Evolutionary conservation across 495 filamentous ascomycete genomes (phyloP).

Genomic region (Lepraria neglecta): DNA sequence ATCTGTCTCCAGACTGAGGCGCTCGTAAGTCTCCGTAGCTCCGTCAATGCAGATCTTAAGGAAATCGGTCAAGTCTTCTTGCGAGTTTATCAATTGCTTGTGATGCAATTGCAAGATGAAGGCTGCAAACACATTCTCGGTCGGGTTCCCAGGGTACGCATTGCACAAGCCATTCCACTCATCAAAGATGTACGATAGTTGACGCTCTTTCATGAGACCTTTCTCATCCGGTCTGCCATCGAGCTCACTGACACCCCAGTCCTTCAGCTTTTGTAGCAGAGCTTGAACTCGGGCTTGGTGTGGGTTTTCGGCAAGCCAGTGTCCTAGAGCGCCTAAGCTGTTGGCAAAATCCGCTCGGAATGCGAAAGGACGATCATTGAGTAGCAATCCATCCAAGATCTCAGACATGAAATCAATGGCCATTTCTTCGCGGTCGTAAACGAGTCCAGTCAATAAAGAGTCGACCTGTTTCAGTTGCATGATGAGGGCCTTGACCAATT

Average conservation of each 20-base stretch:
- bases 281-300: constrained; percentile 55
- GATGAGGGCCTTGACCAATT: constrained; percentile 65
- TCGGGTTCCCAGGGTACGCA: constrained; percentile 51
- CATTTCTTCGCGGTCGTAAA: constrained; percentile 58
- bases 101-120: constrained; percentile 84
- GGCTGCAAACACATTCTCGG: constrained; percentile 61
- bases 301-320: constrained; percentile 74
- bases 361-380: constrained; percentile 67
- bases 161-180: constrained; percentile 87
- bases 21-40: constrained; percentile 69
- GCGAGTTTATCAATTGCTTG: constrained; percentile 58
- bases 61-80: constrained; percentile 71
- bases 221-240: constrained; percentile 44
- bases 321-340: constrained; percentile 71
- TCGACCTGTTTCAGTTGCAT: constrained; percentile 80
- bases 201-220: constrained; percentile 56
- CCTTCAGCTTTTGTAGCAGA: constrained; percentile 66
- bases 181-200: constrained; percentile 88
- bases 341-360: constrained; percentile 80
- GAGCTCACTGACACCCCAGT: constrained; percentile 51
- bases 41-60: constrained; percentile 75
- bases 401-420: constrained; percentile 70
- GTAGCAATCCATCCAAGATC: constrained; percentile 67
- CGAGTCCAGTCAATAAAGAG: constrained; percentile 60
- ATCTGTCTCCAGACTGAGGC: constrained; percentile 50